Evolutionary conservation across 257 asterid species (phyloP), one percentile per base, ranked within the genome.

Genomic region (Salvia hispanica): DNA sequence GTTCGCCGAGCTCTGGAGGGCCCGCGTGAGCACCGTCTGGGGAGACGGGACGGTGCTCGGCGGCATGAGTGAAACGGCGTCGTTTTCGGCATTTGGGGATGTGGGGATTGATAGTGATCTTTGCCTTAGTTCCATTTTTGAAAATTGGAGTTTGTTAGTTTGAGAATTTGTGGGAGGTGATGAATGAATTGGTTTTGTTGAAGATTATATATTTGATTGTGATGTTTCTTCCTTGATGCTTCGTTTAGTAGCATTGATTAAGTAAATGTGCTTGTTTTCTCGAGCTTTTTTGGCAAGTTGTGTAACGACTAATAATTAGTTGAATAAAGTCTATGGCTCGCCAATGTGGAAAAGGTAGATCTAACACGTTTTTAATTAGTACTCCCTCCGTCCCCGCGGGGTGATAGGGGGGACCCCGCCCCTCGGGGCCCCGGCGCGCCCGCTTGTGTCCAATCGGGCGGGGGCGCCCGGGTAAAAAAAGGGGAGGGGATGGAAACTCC

Each of bases 1-100:
- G 48, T 90, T 63, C 9, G 92, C 88, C 0, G 94, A 76, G 86
- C 75, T 81, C 16, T 82, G 70, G 5, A 88, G 55, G 65, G 83
- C 79, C 43, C 74, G 82, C 4, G 86, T 76, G 9, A 83, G 69
- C 0, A 82, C 83, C 5, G 73, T 76, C 7, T 69, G 75, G 5
- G 84, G 74, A 6, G 84, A 54, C 0, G 83, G 74, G 1, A 69
- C 6, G 1, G 68, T 39, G 9, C 43, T 39, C 43, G 43, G 43
- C 46, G 1, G 66, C 7, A 39, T 39, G 2, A 39, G 9, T 0
- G 69, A 5, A 53, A 63, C 3, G 74, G 40, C 0, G 71, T 36
- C 13, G 67, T 39, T 3, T 66, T 63, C 7, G 4, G 48, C 36
- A 1, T 62, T 25, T 6, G 25, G 56, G 39, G 60, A 54, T 5